Percentiles rank a stretch among this genome's conserved stretches.
Evolutionary conservation across 2,329 filamentous ascomycete species (phyloP).

Genomic region (Alternaria ventricosa): DNA sequence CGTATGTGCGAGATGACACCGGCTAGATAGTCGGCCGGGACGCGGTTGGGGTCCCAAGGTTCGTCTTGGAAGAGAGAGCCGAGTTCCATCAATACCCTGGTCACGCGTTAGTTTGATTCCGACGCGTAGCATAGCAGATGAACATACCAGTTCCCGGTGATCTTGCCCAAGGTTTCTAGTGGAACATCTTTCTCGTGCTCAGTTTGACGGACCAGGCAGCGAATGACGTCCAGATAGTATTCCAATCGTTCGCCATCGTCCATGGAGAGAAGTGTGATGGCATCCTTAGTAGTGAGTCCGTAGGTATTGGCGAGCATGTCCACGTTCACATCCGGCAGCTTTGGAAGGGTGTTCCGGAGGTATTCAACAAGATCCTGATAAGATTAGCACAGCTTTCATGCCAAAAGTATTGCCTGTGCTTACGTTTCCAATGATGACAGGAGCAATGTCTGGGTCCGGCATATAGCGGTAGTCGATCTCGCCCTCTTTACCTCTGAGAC

Average conservation of each 20-base stretch:
- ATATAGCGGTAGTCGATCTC: constrained; percentile 98
- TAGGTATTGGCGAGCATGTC: constrained; percentile 67
- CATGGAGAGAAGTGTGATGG: constrained; percentile 76
- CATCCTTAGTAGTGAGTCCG: constrained; percentile 79
- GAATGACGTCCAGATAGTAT: constrained; percentile 76
- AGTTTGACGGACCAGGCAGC: constrained; percentile 20
- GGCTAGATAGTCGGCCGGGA: constrained; percentile 51
- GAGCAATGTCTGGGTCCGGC: constrained; percentile 90
- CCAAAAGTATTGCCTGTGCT: background rate
- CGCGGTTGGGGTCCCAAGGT: constrained; percentile 51
- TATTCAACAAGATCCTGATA: constrained; percentile 67
- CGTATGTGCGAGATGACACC: constrained; percentile 52
- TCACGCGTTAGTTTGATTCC: constrained; percentile 3
- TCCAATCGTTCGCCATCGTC: constrained; percentile 81
- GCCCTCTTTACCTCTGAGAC: constrained; percentile 89
- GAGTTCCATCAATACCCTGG: constrained; percentile 59
- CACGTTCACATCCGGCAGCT: constrained; percentile 74
- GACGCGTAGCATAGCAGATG: background rate
- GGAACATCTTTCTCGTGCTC: constrained; percentile 20
- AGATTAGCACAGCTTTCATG: constrained; percentile 8
- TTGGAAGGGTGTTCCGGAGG: constrained; percentile 69
- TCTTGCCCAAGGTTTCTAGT: constrained; percentile 49
- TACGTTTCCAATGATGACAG: constrained; percentile 72
- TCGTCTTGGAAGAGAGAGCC: constrained; percentile 55
- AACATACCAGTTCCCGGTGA: constrained; percentile 63